Conservation (phyloP, 2,329 filamentous ascomycete species). For the Pleurostoma richardsiae region DNA sequence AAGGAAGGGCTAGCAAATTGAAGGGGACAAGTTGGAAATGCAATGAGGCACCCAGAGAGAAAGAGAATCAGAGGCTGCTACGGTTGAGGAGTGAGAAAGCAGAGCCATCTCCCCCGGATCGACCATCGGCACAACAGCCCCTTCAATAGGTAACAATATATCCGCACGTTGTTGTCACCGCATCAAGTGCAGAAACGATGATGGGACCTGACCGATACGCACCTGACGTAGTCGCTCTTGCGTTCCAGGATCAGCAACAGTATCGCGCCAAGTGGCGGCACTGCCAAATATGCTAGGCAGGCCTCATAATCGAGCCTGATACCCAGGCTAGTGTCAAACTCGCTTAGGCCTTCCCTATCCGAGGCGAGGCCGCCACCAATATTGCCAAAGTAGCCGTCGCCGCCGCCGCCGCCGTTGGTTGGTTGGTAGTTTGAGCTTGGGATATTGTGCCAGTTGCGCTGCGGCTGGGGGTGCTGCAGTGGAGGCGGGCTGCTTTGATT, state of each 20-base stretch:
- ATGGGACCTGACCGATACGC: conserved; percentile 19
- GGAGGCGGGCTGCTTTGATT: conserved; percentile 35
- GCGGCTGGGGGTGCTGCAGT: conserved; percentile 50
- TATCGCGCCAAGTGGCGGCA: conserved; percentile 83
- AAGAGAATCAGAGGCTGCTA: too few relatives aligned
- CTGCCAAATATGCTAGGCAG: conserved; percentile 76
- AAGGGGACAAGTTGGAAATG: too few relatives aligned
- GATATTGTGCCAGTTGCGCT: conserved; percentile 46
- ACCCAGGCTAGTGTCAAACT: conserved; percentile 89
- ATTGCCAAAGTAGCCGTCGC: conserved; percentile 32
- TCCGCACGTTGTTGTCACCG: neutral
- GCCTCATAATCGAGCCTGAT: conserved; percentile 87
- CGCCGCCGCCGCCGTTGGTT: conserved; percentile 9
- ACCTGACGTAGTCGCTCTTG: conserved; percentile 96
- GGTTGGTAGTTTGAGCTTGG: conserved; percentile 24
- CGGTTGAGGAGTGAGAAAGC: too few relatives aligned
- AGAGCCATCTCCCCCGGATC: too few relatives aligned
- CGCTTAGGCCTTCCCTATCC: conserved; percentile 57
- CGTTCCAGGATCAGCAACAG: conserved; percentile 81
- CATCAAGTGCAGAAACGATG: neutral
- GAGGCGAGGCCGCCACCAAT: conserved; percentile 26
- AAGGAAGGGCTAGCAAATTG: too few relatives aligned
- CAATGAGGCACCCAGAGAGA: too few relatives aligned
- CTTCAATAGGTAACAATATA: neutral
- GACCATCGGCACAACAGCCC: too few relatives aligned